These are phyloP conservation scores for Cercophora samala DNA, from an alignment of 495 filamentous ascomycete genomes.

Conservation along the genomic window DNA sequence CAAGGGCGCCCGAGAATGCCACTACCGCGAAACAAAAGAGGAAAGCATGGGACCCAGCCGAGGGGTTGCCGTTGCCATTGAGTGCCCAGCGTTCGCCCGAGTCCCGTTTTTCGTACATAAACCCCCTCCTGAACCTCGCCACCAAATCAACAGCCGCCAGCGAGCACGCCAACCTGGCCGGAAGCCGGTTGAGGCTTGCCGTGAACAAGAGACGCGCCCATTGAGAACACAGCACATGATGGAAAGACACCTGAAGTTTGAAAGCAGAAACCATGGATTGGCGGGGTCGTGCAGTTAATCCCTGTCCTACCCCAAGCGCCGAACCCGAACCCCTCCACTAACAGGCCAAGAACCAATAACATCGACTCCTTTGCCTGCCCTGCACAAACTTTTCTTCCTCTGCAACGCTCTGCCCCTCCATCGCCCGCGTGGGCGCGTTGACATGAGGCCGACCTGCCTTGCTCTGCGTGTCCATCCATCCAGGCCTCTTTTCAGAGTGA, in stretches of 20 bases:
- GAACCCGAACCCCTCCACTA: neutral
- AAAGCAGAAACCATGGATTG: neutral
- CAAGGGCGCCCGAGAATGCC: constrained; percentile 10
- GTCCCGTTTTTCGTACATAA: constrained; percentile 10
- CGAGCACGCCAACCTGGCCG: neutral
- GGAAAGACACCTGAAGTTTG: neutral
- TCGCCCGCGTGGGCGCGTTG: neutral
- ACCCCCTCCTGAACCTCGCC: constrained; percentile 12
- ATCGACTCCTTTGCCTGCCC: neutral
- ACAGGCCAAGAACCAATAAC: neutral
- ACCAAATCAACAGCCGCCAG: neutral
- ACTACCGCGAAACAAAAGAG: constrained; percentile 18
- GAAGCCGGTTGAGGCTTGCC: neutral
- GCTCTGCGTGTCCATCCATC: neutral
- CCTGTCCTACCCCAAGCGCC: neutral
- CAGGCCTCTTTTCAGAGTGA: neutral
- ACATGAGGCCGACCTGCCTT: neutral
- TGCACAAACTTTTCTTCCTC: neutral
- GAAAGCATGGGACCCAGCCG: constrained; percentile 2
- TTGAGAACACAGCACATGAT: constrained; percentile 4
- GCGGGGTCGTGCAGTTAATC: neutral
- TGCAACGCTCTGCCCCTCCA: neutral
- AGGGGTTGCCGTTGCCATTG: neutral
- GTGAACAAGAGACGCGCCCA: neutral
- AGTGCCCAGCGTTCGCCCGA: constrained; percentile 4